Base-by-base conservation (phyloP, 2,329 filamentous ascomycete species). In the Delphinella strobiligena region DNA sequence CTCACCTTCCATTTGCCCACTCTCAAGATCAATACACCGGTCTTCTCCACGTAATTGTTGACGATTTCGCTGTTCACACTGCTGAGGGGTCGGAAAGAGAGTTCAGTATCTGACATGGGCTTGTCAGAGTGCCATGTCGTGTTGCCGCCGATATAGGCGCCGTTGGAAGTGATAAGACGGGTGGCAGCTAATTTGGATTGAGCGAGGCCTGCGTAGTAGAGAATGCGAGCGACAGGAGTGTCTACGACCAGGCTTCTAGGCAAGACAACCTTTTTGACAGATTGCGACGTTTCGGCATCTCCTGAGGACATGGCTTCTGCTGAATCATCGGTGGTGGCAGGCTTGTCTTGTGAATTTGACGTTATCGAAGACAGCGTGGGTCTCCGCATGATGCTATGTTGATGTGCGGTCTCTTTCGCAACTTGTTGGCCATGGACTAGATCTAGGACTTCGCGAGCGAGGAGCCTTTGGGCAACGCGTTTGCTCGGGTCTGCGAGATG, bases 401-500 rank as follows among this genome's bases (percentile, higher is more conserved):
- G 64, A 12, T 53, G 49, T 43, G 78, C 75, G 5, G 84, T 78
- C 16, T 72, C 64, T 11, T 72, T 56, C 0, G 88, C 86, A 45
- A 72, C 72, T 5, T 70, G 52, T 0, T 66, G 56, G 11, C 88
- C 85, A 54, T 96, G 87, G 1, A 87, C 74, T 2, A 98, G 69
- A 36, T 80, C 72, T 1, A 93, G 67, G 16, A 96, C 80, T 55
- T 98, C 88, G 37, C 68, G 74, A 1, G 91, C 91, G 2, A 98
- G 73, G 1, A 71, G 64, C 54, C 94, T 88, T 51, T 98, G 89
- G 3, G 89, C 87, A 41, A 76, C 57, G 19, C 91, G 77, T 60
- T 80, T 76, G 1, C 78, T 71, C 0, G 83, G 82, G 41, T 88
- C 72, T 19, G 67, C 47, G 7, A 60, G 61, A 49, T 96, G 88